Conservation (phyloP, 352 stramenopile genomes). For the Phytophthora sojae region DNA sequence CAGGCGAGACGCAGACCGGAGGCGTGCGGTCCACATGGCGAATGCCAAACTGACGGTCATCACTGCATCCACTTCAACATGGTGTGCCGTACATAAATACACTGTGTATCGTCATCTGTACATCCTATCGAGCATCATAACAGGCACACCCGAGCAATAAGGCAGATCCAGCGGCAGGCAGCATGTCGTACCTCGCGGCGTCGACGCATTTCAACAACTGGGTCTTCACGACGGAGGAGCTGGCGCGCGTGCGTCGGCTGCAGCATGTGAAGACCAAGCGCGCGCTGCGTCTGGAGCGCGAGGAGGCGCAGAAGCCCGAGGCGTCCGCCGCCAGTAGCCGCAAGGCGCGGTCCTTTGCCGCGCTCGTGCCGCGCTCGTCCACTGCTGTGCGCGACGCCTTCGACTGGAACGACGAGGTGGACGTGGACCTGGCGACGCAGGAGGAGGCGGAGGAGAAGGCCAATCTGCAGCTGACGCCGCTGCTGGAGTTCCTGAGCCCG, state of each 20-base stretch:
- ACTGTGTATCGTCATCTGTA: not conserved
- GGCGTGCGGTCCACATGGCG: constrained; percentile 20
- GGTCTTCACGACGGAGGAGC: constrained; percentile 77
- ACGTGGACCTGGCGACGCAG: constrained; percentile 50
- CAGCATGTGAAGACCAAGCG: constrained; percentile 73
- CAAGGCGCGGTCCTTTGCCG: constrained; percentile 84
- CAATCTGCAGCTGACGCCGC: constrained; percentile 52
- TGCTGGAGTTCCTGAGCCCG: constrained; percentile 65
- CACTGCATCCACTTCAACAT: not conserved
- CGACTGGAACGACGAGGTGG: constrained; percentile 82
- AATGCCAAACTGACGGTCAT: constrained; percentile 14
- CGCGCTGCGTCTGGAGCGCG: constrained; percentile 69
- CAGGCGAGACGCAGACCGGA: not conserved
- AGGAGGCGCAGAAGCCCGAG: constrained; percentile 46
- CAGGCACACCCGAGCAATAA: too few species aligned
- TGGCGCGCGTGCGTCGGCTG: constrained; percentile 61
- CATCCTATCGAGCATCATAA: not conserved
- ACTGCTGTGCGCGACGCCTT: constrained; percentile 65
- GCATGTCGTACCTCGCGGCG: constrained; percentile 84
- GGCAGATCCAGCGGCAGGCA: not conserved
- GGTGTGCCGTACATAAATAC: not conserved
- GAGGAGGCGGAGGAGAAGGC: constrained; percentile 64
- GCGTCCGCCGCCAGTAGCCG: constrained; percentile 33
- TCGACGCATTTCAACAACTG: constrained; percentile 93
- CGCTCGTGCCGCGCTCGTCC: constrained; percentile 69